Base-by-base conservation (phyloP, 805 yeast species). In the Lachancea nothofagi region DNA sequence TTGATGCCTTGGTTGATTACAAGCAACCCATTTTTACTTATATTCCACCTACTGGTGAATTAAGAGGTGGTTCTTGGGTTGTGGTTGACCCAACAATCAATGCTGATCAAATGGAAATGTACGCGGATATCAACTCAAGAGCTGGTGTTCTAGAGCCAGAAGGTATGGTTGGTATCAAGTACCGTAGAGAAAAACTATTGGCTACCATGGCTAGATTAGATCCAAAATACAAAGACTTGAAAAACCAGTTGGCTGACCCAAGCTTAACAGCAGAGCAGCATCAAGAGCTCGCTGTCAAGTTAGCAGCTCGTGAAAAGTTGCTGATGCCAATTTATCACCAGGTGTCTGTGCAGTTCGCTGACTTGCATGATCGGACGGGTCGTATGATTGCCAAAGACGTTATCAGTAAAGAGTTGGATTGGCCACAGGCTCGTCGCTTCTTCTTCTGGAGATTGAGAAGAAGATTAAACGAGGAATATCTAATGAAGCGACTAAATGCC, bases 61-160 rank as follows among this genome's bases (percentile, higher is more conserved):
- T 93, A 53, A 84, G 99, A 77, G 99, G 99, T 72, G 99, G 99
- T 64, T 90, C 98, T 19, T 93, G 99, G 99, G 99, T 94, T 41
- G 99, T 93, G 52, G 96, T 93, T 61, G 99, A 93, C 67, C 97
- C 98, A 49, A 86, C 97, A 36, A 93, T 93, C 70, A 93, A 94
- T 66, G 66, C 83, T 33, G 97, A 89, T 47, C 86, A 86, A 85
- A 94, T 93, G 96, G 99, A 93, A 70, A 90, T 93, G 97, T 93
- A 90, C 57, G 97, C 97, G 17, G 98, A 94, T 65, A 82, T 77
- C 36, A 93, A 93, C 40, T 75, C 97, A 8, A 78, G 99, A 64
- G 98, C 88, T 29, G 97, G 98, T 79, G 96, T 93, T 44, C 73
- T 94, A 61, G 98, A 93, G 69, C 97, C 98, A 38, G 96, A 90